Evolutionary conservation across 257 asterid genomes (phyloP).

Genomic region (Solanum chiquidenum): DNA sequence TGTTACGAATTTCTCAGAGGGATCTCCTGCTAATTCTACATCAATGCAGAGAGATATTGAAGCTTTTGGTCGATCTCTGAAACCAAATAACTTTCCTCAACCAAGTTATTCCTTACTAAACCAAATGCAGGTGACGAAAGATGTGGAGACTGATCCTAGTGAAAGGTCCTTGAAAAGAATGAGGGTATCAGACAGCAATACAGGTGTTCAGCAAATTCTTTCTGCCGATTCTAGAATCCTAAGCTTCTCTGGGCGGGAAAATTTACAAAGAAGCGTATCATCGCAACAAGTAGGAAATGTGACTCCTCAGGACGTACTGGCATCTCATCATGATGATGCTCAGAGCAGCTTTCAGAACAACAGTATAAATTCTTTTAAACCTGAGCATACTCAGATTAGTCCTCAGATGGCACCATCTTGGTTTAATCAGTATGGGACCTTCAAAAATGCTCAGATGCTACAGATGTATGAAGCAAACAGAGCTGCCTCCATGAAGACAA

Average conservation of each 20-base stretch:
- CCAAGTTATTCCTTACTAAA: conserved; percentile 39
- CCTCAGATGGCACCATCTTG: conserved; percentile 88
- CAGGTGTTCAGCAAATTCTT: conserved; percentile 24
- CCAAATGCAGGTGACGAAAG: conserved; percentile 42
- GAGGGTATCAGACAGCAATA: conserved; percentile 37
- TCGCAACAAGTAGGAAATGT: conserved; percentile 33
- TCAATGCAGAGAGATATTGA: conserved; percentile 55
- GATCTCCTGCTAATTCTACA: conserved; percentile 48
- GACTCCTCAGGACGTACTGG: conserved; percentile 31
- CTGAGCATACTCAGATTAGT: conserved; percentile 28
- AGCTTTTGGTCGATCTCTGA: conserved; percentile 75
- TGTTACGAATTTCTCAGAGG: conserved; percentile 32
- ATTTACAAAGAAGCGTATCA: conserved; percentile 18
- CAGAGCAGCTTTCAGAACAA: conserved; percentile 6
- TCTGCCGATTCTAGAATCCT: conserved; percentile 37
- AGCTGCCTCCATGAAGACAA: conserved; percentile 20
- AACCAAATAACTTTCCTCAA: conserved; percentile 50
- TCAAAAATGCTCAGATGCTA: conserved; percentile 46
- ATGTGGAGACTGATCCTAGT: conserved; percentile 45
- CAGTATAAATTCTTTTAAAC: conserved; percentile 5
- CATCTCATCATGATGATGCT: conserved; percentile 17
- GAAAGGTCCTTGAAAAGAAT: conserved; percentile 45
- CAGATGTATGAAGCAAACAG: conserved; percentile 26
- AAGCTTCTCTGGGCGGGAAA: conserved; percentile 27
- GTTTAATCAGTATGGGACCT: conserved; percentile 68